phyloP scores from a whole-genome alignment of 2,329 filamentous ascomycete genomes.

The Drechmeria coniospora region DNA sequence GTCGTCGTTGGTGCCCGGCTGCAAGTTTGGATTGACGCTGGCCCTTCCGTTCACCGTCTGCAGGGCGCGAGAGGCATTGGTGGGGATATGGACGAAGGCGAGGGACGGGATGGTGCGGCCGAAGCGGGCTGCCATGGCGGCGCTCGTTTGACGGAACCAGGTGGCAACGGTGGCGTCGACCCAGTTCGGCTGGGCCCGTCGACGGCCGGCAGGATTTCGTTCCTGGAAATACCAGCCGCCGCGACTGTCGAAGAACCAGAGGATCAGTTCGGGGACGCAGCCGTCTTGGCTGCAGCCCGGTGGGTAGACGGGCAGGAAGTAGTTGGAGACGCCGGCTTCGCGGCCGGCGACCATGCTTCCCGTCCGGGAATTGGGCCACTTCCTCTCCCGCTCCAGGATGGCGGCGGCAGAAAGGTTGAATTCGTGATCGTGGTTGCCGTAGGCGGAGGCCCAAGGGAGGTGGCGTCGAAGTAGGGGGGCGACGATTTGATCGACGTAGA shows the following conservation, averaged over 20 bases:
- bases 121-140: slow-evolving; percentile 13
- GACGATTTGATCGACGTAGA: slow-evolving; percentile 44
- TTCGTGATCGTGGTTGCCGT: slow-evolving; percentile 55
- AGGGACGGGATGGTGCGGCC: slow-evolving; percentile 25
- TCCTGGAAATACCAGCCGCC: slow-evolving; percentile 38
- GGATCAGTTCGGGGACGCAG: slow-evolving; percentile 28
- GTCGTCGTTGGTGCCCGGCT: slow-evolving; percentile 32
- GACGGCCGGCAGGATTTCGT: slow-evolving; percentile 12
- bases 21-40: slow-evolving; percentile 17
- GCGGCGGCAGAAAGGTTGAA: slow-evolving; percentile 36
- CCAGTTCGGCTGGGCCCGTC: slow-evolving; percentile 25
- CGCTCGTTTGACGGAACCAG: slow-evolving; percentile 25
- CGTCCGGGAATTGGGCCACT: slow-evolving; percentile 23
- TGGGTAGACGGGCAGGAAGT: slow-evolving; percentile 29
- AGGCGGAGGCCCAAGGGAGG: slow-evolving; percentile 50
- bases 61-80: slow-evolving; percentile 23
- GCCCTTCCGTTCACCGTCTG: slow-evolving; percentile 14
- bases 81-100: slow-evolving; percentile 33
- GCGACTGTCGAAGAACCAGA: slow-evolving; percentile 60
- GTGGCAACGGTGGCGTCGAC: slow-evolving; percentile 26
- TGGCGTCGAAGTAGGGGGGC: slow-evolving; percentile 37
- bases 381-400: slow-evolving; percentile 26
- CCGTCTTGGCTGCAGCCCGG: slow-evolving; percentile 14
- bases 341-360: slow-evolving; percentile 20
- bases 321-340: slow-evolving; percentile 28